A percentile compares a stretch with the other conserved stretches of the same genome.
Evolutionary conservation across 805 yeast genomes (phyloP).

Genomic region (Scheffersomyces stipitis): DNA sequence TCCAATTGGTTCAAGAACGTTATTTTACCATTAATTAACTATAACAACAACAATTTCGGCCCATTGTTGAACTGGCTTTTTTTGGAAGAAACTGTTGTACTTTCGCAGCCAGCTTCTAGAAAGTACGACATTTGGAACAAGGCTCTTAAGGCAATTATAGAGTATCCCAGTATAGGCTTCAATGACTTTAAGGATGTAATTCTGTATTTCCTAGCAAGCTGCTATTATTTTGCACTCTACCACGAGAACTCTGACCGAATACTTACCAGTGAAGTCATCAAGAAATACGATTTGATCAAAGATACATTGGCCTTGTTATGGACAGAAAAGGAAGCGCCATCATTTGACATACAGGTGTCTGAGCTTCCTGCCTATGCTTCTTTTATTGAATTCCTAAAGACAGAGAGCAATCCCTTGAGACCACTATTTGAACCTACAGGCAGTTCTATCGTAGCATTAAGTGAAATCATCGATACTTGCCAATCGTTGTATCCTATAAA

Average conservation of each 20-base stretch:
- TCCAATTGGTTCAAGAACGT: conserved; percentile 27
- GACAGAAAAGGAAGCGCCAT: conserved; percentile 1
- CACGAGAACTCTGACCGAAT: conserved; percentile 11
- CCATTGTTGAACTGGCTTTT: conserved; percentile 30
- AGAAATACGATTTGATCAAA: conserved; percentile 28
- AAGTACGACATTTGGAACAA: conserved; percentile 23
- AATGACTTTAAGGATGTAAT: conserved; percentile 13
- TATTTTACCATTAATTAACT: conserved; percentile 26
- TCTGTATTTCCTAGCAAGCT: conserved; percentile 18
- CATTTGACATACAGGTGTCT: not conserved
- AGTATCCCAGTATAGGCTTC: conserved; percentile 5
- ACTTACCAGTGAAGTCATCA: conserved; percentile 25
- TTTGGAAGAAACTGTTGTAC: conserved; percentile 1
- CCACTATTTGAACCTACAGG: conserved; percentile 17
- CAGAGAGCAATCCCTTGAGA: conserved; percentile 12
- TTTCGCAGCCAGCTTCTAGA: conserved; percentile 1
- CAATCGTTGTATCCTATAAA: conserved; percentile 33
- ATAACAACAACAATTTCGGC: conserved; percentile 17
- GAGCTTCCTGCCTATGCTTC: conserved; percentile 3
- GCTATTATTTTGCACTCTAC: conserved; percentile 19
- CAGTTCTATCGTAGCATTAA: conserved; percentile 15
- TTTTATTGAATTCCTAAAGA: conserved; percentile 17
- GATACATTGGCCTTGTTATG: conserved; percentile 16
- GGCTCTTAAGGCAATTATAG: conserved; percentile 13
- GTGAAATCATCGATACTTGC: conserved; percentile 27